Conservation (phyloP, 495 filamentous ascomycete species). For the Tuber umbilicatum region DNA sequence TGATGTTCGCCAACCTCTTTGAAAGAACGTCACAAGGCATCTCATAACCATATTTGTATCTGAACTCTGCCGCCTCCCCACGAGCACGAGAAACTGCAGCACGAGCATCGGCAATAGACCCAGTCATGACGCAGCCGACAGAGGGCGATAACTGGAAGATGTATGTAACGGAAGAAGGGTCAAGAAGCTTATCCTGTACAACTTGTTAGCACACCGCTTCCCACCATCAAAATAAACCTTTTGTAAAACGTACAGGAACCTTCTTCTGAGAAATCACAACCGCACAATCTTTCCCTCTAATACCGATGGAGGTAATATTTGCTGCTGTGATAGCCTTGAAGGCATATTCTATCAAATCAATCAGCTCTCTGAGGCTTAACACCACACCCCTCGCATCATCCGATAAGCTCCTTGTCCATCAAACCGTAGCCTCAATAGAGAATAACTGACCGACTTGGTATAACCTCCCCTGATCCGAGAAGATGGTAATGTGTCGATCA, state of each 20-base stretch:
- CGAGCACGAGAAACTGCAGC: slow-evolving; percentile 85
- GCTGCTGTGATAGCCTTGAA: slow-evolving; percentile 99
- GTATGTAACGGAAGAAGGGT: slow-evolving; percentile 92
- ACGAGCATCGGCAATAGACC: slow-evolving; percentile 93
- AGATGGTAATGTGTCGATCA: slow-evolving; percentile 99
- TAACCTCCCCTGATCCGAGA: slow-evolving; percentile 94
- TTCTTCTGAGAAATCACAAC: slow-evolving; percentile 99
- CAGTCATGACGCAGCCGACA: slow-evolving; percentile 96
- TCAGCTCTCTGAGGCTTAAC: slow-evolving; percentile 22
- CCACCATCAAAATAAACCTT: slow-evolving; percentile 4
- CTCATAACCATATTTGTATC: slow-evolving; percentile 97
- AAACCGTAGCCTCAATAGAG: background rate
- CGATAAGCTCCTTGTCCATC: background rate
- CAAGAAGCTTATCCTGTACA: slow-evolving; percentile 91
- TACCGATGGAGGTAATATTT: slow-evolving; percentile 94
- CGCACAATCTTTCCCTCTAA: slow-evolving; percentile 92
- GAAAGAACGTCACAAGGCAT: slow-evolving; percentile 97
- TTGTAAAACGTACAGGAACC: slow-evolving; percentile 69
- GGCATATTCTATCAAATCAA: slow-evolving; percentile 73
- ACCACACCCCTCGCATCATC: slow-evolving; percentile 1
- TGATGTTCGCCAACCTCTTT: slow-evolving; percentile 96
- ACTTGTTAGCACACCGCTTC: slow-evolving; percentile 9
- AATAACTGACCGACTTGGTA: slow-evolving; percentile 93
- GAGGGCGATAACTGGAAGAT: slow-evolving; percentile 94
- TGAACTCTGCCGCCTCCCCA: slow-evolving; percentile 93